Percentiles rank a stretch among this genome's conserved stretches.
phyloP scores from a whole-genome alignment of 805 yeast genomes.

The Candida insectalens region DNA sequence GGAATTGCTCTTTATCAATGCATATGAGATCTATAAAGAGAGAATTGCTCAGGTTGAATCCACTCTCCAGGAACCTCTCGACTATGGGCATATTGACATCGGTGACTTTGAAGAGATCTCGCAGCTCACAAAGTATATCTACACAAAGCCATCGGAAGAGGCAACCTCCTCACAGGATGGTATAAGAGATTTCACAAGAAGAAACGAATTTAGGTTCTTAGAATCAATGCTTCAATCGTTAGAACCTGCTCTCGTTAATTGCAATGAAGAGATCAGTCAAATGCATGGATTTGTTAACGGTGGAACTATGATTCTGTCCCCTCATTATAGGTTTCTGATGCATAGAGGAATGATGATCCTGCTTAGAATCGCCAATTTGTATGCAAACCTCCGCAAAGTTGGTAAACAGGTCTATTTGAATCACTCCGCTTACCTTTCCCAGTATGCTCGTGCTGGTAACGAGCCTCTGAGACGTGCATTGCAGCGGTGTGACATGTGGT shows the following conservation, averaged over 20 bases:
- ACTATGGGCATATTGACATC: not conserved
- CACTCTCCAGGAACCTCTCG: not conserved
- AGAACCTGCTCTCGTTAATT: not conserved
- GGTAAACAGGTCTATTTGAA: constrained; percentile 39
- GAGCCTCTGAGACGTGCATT: constrained; percentile 15
- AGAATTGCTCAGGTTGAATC: constrained; percentile 10
- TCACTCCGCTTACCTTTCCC: constrained; percentile 33
- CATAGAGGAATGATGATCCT: constrained; percentile 33
- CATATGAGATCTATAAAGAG: constrained; percentile 18
- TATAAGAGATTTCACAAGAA: constrained; percentile 12
- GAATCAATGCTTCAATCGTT: constrained; percentile 1
- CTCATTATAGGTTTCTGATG: constrained; percentile 17
- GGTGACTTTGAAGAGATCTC: not conserved
- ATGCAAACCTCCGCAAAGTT: constrained; percentile 33
- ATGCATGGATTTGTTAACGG: not conserved
- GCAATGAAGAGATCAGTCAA: not conserved
- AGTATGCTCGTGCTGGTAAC: constrained; percentile 22
- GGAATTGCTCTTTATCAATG: constrained; percentile 19
- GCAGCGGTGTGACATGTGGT: constrained; percentile 14
- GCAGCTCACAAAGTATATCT: not conserved
- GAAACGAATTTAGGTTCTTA: constrained; percentile 15
- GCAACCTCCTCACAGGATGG: constrained; percentile 8
- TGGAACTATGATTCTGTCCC: not conserved
- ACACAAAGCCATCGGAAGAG: not conserved
- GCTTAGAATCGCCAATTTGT: constrained; percentile 39